phyloP scores from a whole-genome alignment of 495 filamentous ascomycete species.

The Penicillium lividum region DNA sequence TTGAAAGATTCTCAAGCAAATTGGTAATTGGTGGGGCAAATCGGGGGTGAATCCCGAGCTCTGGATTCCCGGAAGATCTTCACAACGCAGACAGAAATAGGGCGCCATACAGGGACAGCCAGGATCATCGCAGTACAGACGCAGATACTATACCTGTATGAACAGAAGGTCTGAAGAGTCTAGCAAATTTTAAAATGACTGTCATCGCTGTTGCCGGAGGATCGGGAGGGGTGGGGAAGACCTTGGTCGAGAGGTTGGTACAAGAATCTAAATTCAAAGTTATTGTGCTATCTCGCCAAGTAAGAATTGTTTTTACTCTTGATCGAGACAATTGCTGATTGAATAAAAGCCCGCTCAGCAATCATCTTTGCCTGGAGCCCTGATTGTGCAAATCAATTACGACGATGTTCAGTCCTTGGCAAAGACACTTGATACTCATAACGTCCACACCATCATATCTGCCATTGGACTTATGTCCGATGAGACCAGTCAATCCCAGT shows the following conservation, averaged over 20 bases:
- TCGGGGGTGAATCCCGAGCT: slow-evolving; percentile 11
- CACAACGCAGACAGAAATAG: background rate
- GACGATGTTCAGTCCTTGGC: slow-evolving; percentile 36
- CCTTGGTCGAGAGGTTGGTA: slow-evolving; percentile 49
- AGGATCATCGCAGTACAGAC: background rate
- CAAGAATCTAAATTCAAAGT: slow-evolving; percentile 41
- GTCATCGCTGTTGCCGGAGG: slow-evolving; percentile 56
- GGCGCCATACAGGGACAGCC: background rate
- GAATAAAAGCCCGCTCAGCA: background rate
- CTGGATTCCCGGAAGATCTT: slow-evolving; percentile 2
- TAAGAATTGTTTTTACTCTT: slow-evolving; percentile 6
- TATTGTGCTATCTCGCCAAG: slow-evolving; percentile 43
- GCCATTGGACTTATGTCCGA: slow-evolving; percentile 40
- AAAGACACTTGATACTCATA: slow-evolving; percentile 44
- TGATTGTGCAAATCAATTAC: slow-evolving; percentile 44
- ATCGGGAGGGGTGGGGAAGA: slow-evolving; percentile 51
- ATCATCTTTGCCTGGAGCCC: slow-evolving; percentile 2
- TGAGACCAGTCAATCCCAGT: slow-evolving; percentile 35
- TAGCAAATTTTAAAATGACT: slow-evolving; percentile 25
- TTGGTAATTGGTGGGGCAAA: slow-evolving; percentile 13
- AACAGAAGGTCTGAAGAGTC: background rate
- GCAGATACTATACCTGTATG: too few species aligned
- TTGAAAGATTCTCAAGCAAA: background rate
- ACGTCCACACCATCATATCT: slow-evolving; percentile 55
- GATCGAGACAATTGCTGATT: background rate